Conservation (phyloP, 225 moss, liverwort and hornwort genomes). For the Sphagnum tenellum region DNA sequence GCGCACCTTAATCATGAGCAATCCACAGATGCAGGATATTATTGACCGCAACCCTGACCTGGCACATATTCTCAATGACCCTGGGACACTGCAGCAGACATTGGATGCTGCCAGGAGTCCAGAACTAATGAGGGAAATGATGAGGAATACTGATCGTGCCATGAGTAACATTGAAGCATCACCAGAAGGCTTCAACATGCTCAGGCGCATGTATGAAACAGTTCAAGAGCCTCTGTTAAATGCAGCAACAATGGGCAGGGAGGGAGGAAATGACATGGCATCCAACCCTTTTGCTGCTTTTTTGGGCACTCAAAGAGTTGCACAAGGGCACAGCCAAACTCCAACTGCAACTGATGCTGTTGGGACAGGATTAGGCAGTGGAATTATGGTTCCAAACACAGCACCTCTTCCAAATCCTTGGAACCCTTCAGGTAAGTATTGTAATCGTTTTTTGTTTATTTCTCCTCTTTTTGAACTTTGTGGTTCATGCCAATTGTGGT, state of each 20-base stretch:
- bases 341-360: conserved; percentile 29
- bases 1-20: conserved; percentile 96
- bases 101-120: conserved; percentile 96
- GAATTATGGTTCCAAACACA: conserved; percentile 80
- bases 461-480: too few relatives aligned
- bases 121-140: conserved; percentile 99
- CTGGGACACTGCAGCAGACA: conserved; percentile 90
- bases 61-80: conserved; percentile 92
- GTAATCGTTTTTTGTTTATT: not conserved
- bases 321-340: conserved; percentile 46
- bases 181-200: conserved; percentile 98
- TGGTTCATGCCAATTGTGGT: too few relatives aligned
- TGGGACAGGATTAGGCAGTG: conserved; percentile 22
- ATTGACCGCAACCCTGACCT: conserved; percentile 97
- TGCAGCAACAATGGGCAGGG: conserved; percentile 90
- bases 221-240: conserved; percentile 95
- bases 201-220: conserved; percentile 98
- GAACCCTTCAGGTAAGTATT: conserved; percentile 73
- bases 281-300: conserved; percentile 88
- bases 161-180: conserved; percentile 99
- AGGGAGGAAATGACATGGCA: conserved; percentile 67
- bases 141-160: conserved; percentile 96
- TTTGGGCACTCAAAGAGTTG: conserved; percentile 56
- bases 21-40: conserved; percentile 95
- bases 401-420: conserved; percentile 98